Base-by-base conservation (phyloP, 2,329 filamentous ascomycete species). In the Stachybotrys chartarum region DNA sequence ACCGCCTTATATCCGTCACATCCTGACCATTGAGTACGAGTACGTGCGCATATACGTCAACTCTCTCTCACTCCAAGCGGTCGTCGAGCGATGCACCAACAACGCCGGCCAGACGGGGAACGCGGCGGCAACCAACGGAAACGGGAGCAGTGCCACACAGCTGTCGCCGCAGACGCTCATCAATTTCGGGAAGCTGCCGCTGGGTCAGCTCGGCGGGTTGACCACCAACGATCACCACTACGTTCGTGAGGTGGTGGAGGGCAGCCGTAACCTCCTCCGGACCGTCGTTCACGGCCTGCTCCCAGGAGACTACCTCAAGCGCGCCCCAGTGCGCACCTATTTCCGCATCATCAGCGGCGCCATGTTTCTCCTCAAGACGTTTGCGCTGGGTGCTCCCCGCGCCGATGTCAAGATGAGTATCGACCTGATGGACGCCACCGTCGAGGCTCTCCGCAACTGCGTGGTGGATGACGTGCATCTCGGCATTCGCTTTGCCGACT, bases 31-130 rank as follows among this genome's bases (percentile, higher is more conserved):
- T 61, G 94, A 99, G 74, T 97, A 94, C 66, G 91, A 97, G 66
- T 97, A 97, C 68, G 91, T 93, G 30, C 84, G 93, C 64, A 88
- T 97, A 52, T 97, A 97, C 67, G 83, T 97, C 74, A 97, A 97
- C 70, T 96, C 92, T 1, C 78, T 99, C 2, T 92, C 92, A 2
- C 77, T 99, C 2, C 94, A 99, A 72, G 94, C 94, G 24, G 91
- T 97, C 4, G 91, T 97, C 6, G 93, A 97, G 71, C 84, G 92
- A 57, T 96, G 90, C 72, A 93, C 91, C 7, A 91, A 82, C 58
- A 88, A 92, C 60, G 85, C 86, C 18, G 75, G 74, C 11, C 76
- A 77, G 56, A 72, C 70, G n/a, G 68, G 72, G 14, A 64, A 66
- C 6, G 68, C 69, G 6, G 72, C 68, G 50, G 68, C 69, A 39